A percentile compares a stretch with the other conserved stretches of the same genome.
Conservation (phyloP, 108 stramenopile genomes). For the Skeletonema menzelii region DNA sequence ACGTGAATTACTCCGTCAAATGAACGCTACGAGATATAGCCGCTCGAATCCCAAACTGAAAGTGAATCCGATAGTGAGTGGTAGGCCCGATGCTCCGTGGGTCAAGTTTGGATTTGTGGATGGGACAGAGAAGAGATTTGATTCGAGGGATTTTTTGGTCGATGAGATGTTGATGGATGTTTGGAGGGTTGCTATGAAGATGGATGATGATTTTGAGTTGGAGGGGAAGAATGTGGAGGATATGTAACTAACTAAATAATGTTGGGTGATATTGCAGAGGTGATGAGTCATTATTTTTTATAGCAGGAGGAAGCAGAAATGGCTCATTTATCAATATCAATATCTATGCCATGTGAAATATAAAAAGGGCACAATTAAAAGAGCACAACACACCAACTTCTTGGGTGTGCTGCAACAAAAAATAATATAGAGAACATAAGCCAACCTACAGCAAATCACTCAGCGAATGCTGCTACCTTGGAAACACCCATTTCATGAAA, state of each 20-base stretch:
- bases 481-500: slow-evolving; percentile 40
- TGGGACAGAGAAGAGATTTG: slow-evolving; percentile 60
- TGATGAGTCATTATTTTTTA: too few relatives aligned
- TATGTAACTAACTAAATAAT: too few relatives aligned
- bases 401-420: neutral
- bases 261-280: too few relatives aligned
- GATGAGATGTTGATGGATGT: slow-evolving; percentile 72
- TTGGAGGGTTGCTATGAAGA: slow-evolving; percentile 59
- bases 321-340: too few relatives aligned
- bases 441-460: neutral
- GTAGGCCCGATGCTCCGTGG: slow-evolving; percentile 54
- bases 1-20: slow-evolving; percentile 75
- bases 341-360: neutral
- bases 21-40: slow-evolving; percentile 54
- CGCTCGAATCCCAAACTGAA: slow-evolving; percentile 69
- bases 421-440: neutral
- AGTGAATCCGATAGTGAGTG: slow-evolving; percentile 52
- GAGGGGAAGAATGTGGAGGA: slow-evolving; percentile 70
- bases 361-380: neutral
- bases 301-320: too few relatives aligned
- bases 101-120: slow-evolving; percentile 71
- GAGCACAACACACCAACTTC: neutral
- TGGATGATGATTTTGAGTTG: slow-evolving; percentile 61
- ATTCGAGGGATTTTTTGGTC: slow-evolving; percentile 50
- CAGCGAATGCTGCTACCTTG: slow-evolving; percentile 23